Evolutionary conservation across 2,329 filamentous ascomycete species (phyloP).

Genomic region (Neurospora sp.): DNA sequence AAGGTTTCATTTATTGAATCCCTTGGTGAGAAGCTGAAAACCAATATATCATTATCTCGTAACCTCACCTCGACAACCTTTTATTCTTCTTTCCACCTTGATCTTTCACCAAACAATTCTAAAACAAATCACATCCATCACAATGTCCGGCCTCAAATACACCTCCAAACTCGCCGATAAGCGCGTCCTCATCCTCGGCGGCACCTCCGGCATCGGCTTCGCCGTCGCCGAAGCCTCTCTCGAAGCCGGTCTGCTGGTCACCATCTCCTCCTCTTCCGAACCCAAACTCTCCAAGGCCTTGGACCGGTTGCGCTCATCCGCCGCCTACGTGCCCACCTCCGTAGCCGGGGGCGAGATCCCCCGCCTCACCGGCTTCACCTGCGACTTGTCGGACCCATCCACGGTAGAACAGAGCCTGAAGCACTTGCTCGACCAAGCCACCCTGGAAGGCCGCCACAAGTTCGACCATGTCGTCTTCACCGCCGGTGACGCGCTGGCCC

Average conservation of each 20-base stretch:
- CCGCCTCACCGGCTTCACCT: neutral
- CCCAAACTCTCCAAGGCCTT: constrained; percentile 2
- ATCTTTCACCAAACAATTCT: too few relatives aligned
- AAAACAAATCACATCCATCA: neutral
- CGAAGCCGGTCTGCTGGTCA: constrained; percentile 3
- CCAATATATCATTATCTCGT: neutral
- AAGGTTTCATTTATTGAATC: neutral
- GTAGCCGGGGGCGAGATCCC: neutral
- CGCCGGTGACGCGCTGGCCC: neutral
- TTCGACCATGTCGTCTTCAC: constrained; percentile 8
- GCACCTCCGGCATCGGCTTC: constrained; percentile 9
- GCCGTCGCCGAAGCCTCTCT: constrained; percentile 6
- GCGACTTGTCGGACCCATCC: constrained; percentile 1
- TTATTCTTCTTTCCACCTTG: neutral
- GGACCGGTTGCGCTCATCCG: constrained; percentile 2
- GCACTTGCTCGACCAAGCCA: constrained; percentile 1
- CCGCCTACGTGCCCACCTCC: neutral
- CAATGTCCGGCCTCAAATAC: constrained; percentile 3
- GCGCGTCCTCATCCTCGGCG: constrained; percentile 8
- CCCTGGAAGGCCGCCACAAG: neutral
- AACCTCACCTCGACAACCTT: neutral
- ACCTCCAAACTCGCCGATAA: constrained; percentile 1
- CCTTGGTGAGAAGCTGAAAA: neutral
- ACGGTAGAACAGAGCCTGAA: constrained; percentile 1
- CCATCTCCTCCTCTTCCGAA: constrained; percentile 1